These are phyloP conservation scores for Trapa incisa DNA, from an alignment of 345 rosid genomes.

Conservation along the genomic window DNA sequence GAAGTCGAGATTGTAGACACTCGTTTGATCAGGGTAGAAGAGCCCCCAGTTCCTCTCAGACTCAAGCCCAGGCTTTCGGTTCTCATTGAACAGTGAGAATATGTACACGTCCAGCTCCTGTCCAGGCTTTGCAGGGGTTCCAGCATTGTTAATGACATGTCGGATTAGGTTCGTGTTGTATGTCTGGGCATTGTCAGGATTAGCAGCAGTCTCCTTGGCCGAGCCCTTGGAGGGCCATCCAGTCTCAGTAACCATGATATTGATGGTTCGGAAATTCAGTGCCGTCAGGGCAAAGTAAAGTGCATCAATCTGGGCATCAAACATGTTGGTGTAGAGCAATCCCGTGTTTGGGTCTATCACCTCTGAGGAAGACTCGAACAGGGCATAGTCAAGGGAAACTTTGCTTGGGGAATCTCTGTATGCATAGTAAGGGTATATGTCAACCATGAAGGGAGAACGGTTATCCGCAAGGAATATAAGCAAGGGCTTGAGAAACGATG, in stretches of 20 bases:
- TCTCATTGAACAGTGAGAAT: slow-evolving; percentile 85
- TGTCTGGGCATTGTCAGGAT: slow-evolving; percentile 75
- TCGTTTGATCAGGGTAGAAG: slow-evolving; percentile 74
- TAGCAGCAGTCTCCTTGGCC: slow-evolving; percentile 69
- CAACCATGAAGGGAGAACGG: slow-evolving; percentile 82
- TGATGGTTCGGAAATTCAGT: slow-evolving; percentile 68
- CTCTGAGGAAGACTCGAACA: slow-evolving; percentile 65
- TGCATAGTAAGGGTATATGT: slow-evolving; percentile 80
- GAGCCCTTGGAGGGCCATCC: slow-evolving; percentile 94
- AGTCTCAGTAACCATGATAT: slow-evolving; percentile 83
- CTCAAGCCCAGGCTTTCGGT: slow-evolving; percentile 59
- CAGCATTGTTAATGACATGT: slow-evolving; percentile 54
- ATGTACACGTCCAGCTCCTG: slow-evolving; percentile 55
- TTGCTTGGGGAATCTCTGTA: slow-evolving; percentile 63
- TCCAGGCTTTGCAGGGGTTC: slow-evolving; percentile 83
- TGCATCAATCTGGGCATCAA: slow-evolving; percentile 95
- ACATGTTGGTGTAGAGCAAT: slow-evolving; percentile 84
- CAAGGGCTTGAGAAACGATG: slow-evolving; percentile 66
- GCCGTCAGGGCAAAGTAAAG: slow-evolving; percentile 61
- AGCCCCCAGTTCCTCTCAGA: slow-evolving; percentile 95
- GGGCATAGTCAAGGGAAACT: slow-evolving; percentile 68
- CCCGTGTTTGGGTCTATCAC: slow-evolving; percentile 86
- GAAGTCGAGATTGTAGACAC: slow-evolving; percentile 72
- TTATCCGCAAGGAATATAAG: slow-evolving; percentile 81
- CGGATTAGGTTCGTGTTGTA: slow-evolving; percentile 62